Conservation (phyloP, 495 filamentous ascomycete genomes). For the Penicillium paradoxum region DNA sequence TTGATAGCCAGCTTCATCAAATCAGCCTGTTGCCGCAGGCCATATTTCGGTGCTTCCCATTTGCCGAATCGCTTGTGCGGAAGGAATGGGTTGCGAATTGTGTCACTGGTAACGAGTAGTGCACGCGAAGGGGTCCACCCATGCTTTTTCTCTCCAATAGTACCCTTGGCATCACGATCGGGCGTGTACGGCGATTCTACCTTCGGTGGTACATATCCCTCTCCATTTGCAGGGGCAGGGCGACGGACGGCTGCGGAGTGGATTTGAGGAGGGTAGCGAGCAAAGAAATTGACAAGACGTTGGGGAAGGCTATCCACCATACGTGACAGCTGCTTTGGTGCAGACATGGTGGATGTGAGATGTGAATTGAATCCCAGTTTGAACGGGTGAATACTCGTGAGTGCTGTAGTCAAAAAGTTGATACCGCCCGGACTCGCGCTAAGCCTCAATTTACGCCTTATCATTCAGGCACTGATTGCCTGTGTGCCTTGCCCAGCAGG, state of each 20-base stretch:
- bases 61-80: conserved; percentile 63
- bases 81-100: conserved; percentile 69
- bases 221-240: conserved; percentile 30
- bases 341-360: conserved; percentile 24
- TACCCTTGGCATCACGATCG: conserved; percentile 41
- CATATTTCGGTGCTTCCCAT: conserved; percentile 78
- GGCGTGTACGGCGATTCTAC: conserved; percentile 47
- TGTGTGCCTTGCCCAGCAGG: neutral
- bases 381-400: neutral
- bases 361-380: neutral
- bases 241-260: conserved; percentile 39
- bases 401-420: conserved; percentile 17
- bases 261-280: conserved; percentile 70
- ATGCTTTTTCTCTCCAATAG: conserved; percentile 30
- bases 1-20: conserved; percentile 79
- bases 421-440: conserved; percentile 1
- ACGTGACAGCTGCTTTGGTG: neutral
- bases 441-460: neutral
- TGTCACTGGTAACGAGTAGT: conserved; percentile 31
- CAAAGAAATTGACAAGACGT: conserved; percentile 81
- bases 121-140: conserved; percentile 31
- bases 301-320: conserved; percentile 45
- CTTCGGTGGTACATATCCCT: conserved; percentile 19
- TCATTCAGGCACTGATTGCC: neutral
- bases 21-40: conserved; percentile 83